These are phyloP conservation scores for Suhomyces panamericanus DNA, from an alignment of 1,139 yeast genomes.

Conservation along the genomic window DNA sequence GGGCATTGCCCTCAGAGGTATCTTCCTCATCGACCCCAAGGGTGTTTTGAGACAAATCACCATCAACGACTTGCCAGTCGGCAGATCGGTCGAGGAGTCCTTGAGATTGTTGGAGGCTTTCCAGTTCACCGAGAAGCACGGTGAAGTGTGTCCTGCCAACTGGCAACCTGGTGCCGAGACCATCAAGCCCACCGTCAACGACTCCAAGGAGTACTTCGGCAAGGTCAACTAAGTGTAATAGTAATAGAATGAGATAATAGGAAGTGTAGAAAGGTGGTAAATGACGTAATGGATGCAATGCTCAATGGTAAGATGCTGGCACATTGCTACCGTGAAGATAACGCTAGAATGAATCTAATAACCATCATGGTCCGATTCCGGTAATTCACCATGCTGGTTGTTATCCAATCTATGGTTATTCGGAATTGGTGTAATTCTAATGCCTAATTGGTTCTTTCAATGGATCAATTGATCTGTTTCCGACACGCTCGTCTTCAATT, in stretches of 20 bases:
- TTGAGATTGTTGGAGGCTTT: slow-evolving; percentile 96
- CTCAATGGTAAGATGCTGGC: too few relatives aligned
- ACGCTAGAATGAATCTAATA: too few relatives aligned
- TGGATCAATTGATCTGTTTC: not conserved
- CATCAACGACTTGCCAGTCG: slow-evolving; percentile 97
- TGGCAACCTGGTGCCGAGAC: slow-evolving; percentile 98
- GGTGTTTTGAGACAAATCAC: slow-evolving; percentile 94
- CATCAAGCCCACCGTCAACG: slow-evolving; percentile 82
- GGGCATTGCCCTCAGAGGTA: slow-evolving; percentile 96
- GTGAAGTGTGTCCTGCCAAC: slow-evolving; percentile 99
- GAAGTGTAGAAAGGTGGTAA: too few relatives aligned
- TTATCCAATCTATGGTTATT: too few relatives aligned
- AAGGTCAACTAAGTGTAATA: slow-evolving; percentile 43
- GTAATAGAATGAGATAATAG: not conserved
- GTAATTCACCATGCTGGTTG: not conserved
- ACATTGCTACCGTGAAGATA: too few relatives aligned
- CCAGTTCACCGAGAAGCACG: slow-evolving; percentile 98
- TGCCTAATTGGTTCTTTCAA: not conserved
- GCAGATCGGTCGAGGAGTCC: slow-evolving; percentile 97
- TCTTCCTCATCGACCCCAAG: slow-evolving; percentile 95
- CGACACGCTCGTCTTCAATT: not conserved
- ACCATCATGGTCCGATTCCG: too few relatives aligned
- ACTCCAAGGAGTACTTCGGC: slow-evolving; percentile 79
- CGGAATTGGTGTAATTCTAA: too few relatives aligned
- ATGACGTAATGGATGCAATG: too few relatives aligned